Evolutionary conservation across 2,329 filamentous ascomycete genomes (phyloP).

Genomic region (Colletotrichum sp.): DNA sequence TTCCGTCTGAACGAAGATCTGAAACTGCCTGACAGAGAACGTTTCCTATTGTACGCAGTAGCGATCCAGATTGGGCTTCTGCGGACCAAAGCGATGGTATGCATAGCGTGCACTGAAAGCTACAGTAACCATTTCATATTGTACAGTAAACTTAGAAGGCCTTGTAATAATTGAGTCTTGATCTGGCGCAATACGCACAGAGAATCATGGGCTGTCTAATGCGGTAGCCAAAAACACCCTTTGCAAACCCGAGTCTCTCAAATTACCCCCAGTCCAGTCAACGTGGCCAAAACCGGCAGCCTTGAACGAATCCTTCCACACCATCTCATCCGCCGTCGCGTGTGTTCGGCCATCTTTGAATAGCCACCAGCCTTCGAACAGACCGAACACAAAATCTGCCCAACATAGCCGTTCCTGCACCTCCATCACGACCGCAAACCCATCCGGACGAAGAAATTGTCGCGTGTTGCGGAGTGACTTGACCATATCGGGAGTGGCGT

Average conservation of each 20-base stretch:
- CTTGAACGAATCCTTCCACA: slow-evolving; percentile 1
- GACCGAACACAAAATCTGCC: slow-evolving; percentile 39
- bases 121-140: not conserved
- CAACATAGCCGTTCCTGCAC: slow-evolving; percentile 33
- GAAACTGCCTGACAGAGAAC: not conserved
- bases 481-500: slow-evolving; percentile 33
- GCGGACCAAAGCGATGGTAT: not conserved
- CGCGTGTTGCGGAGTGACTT: slow-evolving; percentile 27
- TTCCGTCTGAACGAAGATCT: not conserved
- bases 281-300: slow-evolving; percentile 22
- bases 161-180: not conserved
- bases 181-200: not conserved
- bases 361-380: slow-evolving; percentile 44
- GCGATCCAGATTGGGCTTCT: not conserved
- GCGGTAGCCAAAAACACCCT: slow-evolving; percentile 6
- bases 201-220: not conserved
- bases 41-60: not conserved
- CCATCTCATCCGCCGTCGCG: not conserved
- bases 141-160: not conserved
- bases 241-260: not conserved
- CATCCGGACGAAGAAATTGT: slow-evolving; percentile 32
- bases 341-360: slow-evolving; percentile 34
- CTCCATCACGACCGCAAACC: slow-evolving; percentile 38
- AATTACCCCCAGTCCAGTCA: slow-evolving; percentile 23
- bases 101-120: not conserved